These are phyloP conservation scores for Salix dunnii DNA, from an alignment of 345 rosid genomes.

Conservation along the genomic window DNA sequence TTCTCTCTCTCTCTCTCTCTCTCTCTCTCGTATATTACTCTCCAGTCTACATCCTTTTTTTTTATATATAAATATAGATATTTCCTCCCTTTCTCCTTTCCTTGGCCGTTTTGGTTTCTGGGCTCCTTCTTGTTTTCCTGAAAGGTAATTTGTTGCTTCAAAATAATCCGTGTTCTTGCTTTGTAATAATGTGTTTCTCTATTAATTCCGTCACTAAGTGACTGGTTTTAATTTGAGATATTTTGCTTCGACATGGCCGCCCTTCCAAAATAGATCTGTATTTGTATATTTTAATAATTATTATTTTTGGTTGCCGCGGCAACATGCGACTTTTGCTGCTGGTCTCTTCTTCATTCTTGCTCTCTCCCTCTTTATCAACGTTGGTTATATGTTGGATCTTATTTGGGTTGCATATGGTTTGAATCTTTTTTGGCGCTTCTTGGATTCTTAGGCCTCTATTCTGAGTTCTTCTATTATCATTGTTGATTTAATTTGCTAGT, in stretches of 20 bases:
- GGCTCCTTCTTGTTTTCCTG: constrained; percentile 11
- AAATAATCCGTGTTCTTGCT: neutral
- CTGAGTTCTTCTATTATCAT: neutral
- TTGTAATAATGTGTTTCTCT: no score
- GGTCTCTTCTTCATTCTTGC: neutral
- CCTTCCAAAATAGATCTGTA: constrained; percentile 6
- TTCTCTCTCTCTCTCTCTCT: neutral
- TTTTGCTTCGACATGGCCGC: neutral
- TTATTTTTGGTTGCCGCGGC: neutral
- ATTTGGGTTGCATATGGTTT: neutral
- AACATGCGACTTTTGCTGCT: neutral
- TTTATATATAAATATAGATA: no score
- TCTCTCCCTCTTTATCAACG: neutral
- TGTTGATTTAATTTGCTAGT: neutral
- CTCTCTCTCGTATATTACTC: neutral
- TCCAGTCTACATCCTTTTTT: no score
- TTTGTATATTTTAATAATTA: neutral
- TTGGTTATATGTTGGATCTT: neutral
- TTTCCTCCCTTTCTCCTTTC: neutral
- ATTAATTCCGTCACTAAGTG: neutral
- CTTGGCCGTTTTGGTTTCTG: constrained; percentile 21
- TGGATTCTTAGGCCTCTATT: neutral
- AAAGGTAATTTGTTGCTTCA: constrained; percentile 3
- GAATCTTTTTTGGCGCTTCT: neutral
- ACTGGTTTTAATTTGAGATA: neutral